Evolutionary conservation across 1,284 basidiomycete genomes (phyloP), one percentile per base, ranked within the genome.

Genomic region (Sanguinoderma infundibulare): DNA sequence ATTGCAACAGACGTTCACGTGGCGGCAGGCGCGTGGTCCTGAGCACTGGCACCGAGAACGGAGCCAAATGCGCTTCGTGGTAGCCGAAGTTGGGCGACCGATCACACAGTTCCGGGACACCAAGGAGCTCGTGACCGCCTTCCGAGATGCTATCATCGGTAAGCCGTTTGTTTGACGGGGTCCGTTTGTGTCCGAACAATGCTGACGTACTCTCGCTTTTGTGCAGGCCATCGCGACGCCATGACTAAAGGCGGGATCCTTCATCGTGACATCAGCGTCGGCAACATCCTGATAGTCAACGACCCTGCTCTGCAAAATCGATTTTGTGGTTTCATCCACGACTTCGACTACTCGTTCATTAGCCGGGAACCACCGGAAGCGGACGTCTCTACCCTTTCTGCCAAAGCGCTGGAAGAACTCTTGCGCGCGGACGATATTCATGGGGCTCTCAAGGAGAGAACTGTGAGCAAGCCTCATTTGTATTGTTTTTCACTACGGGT

Each of bases 81-180:
- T 65, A 6, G 49, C 53, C 7, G 50, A 49, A 12, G 59, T 69
- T 9, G 67, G 65, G 5, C 53, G 46, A 9, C 63, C 60, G 2
- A 28, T 69, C 1, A 51, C 55, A 0, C 22, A 40, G 2, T 69
- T 69, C 54, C 40, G 8, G 1, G 53, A 35, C n/a, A 65, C 64
- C 14, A 46, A 24, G 1, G 62, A 67, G 40, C 30, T 67, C 14
- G 51, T 56, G 0, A n/a, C 6, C 14, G 64, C 60, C 1, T 36
- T 69, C 12, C 54, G 59, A 0, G 65, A 69, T 17, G 65, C 60
- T 0, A 60, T 69, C 22, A 32, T 17, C 35, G 67, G 67, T 67
- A 38, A 22, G 64, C 40, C 2, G 3, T 28, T n/a, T n/a, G n/a
- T n/a, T n/a, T n/a, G n/a, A n/a, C n/a, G n/a, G n/a, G 5, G 10